Percentiles rank a stretch among this genome's conserved stretches.
phyloP scores from a whole-genome alignment of 2,329 filamentous ascomycete genomes.

The Myriosclerotinia duriaeana region DNA sequence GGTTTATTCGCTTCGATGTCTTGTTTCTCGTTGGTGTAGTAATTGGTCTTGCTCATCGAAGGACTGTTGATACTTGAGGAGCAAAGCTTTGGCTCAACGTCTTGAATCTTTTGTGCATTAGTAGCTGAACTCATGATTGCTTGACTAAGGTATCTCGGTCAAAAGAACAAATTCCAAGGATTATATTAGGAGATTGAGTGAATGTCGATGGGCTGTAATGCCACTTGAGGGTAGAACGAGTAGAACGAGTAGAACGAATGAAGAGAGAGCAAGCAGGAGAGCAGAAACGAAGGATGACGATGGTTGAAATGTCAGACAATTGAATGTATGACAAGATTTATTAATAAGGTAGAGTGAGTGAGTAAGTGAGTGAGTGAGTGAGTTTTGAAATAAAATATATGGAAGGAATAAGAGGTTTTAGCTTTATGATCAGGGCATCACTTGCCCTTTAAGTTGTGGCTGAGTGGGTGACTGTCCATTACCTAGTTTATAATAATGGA shows the following conservation, averaged over 20 bases:
- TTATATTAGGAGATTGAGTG: constrained; percentile 12
- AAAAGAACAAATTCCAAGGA: background rate
- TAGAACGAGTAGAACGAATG: no score
- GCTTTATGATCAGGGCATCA: constrained; percentile 4
- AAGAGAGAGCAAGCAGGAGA: constrained; percentile 6
- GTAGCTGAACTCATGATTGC: constrained; percentile 27
- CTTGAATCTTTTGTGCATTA: constrained; percentile 29
- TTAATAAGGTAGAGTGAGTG: background rate
- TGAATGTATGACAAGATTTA: constrained; percentile 24
- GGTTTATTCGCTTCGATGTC: constrained; percentile 19
- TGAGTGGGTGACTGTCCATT: background rate
- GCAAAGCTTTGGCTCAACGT: constrained; percentile 24
- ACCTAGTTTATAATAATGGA: background rate
- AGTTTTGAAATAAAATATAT: background rate
- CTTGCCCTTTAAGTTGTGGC: constrained; percentile 15
- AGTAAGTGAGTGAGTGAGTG: background rate
- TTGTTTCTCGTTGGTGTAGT: constrained; percentile 21
- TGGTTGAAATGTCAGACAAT: constrained; percentile 20
- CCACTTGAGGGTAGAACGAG: constrained; percentile 14
- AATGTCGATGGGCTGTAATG: constrained; percentile 13
- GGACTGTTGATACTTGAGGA: background rate
- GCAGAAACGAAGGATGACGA: constrained; percentile 16
- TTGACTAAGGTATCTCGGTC: constrained; percentile 3
- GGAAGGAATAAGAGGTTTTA: background rate
- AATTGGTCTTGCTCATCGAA: constrained; percentile 7